Percentiles rank a stretch among this genome's conserved stretches.
Evolutionary conservation across 2,329 filamentous ascomycete genomes (phyloP).

Genomic region (Alternaria angustiovoidea): DNA sequence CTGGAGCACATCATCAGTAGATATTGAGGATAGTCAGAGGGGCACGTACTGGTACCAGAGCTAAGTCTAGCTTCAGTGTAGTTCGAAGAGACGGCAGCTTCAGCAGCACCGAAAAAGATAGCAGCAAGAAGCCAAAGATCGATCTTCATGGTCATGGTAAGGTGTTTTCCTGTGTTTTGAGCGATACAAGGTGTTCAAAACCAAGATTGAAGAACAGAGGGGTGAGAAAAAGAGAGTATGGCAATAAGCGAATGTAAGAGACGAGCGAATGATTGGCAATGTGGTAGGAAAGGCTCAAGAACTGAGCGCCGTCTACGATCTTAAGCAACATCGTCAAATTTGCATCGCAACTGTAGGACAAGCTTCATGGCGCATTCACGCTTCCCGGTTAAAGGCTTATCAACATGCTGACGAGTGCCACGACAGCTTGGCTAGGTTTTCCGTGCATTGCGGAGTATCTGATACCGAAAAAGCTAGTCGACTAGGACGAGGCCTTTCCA

Average conservation of each 20-base stretch:
- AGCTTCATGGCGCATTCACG: not conserved
- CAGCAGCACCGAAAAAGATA: not conserved
- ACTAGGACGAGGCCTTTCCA: not conserved
- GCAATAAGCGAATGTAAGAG: not conserved
- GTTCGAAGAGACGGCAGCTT: not conserved
- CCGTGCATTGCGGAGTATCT: not conserved
- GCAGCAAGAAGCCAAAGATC: not conserved
- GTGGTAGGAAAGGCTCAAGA: not conserved
- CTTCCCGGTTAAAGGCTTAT: not conserved
- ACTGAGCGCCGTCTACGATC: not conserved
- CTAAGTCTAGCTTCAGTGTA: not conserved
- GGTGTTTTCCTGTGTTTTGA: not conserved
- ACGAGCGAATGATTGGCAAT: not conserved
- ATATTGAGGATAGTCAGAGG: not conserved
- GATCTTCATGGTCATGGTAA: not conserved
- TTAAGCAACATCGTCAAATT: not conserved
- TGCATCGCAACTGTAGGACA: not conserved
- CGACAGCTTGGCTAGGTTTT: not conserved
- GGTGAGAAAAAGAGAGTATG: not conserved
- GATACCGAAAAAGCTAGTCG: not conserved
- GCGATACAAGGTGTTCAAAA: not conserved
- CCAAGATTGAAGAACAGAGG: not conserved
- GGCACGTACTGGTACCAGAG: not conserved
- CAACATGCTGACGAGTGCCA: not conserved
- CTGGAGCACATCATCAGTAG: not conserved